phyloP scores from a whole-genome alignment of 352 stramenopile genomes.

The Hyaloperonospora arabidopsidis region DNA sequence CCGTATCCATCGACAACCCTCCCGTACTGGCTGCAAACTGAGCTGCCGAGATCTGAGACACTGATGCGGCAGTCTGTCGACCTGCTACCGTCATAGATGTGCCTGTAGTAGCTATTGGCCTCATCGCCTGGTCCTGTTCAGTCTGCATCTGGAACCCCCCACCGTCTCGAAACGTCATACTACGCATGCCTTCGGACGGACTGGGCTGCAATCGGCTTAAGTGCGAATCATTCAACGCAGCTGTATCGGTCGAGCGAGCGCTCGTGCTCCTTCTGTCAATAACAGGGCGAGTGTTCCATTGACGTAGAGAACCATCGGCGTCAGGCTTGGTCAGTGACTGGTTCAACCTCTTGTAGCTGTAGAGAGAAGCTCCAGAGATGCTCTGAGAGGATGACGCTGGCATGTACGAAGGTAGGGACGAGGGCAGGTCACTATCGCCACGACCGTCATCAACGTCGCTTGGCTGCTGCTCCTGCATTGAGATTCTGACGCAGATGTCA shows the following conservation, averaged over 20 bases:
- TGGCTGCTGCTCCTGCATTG: too few relatives aligned
- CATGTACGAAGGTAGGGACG: slow-evolving; percentile 70
- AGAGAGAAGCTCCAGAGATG: slow-evolving; percentile 14
- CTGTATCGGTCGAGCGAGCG: neutral
- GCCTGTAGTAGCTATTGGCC: slow-evolving; percentile 6
- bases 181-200: slow-evolving; percentile 49
- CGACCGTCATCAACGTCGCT: neutral
- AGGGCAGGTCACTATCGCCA: slow-evolving; percentile 53
- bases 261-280: slow-evolving; percentile 33
- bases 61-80: slow-evolving; percentile 28
- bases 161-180: slow-evolving; percentile 57
- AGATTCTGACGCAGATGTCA: neutral
- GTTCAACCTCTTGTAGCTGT: slow-evolving; percentile 30
- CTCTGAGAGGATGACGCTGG: slow-evolving; percentile 23
- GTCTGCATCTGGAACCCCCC: slow-evolving; percentile 18
- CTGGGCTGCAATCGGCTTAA: slow-evolving; percentile 19
- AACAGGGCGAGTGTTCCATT: slow-evolving; percentile 42
- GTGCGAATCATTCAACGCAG: slow-evolving; percentile 5
- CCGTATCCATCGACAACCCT: slow-evolving; percentile 70
- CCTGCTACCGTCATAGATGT: slow-evolving; percentile 24
- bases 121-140: slow-evolving; percentile 22
- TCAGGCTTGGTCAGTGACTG: slow-evolving; percentile 26
- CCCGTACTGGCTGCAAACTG: slow-evolving; percentile 79
- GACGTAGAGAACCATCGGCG: slow-evolving; percentile 24
- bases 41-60: slow-evolving; percentile 55